A percentile compares a stretch with the other conserved stretches of the same genome.
Evolutionary conservation across 2,329 filamentous ascomycete genomes (phyloP).

Genomic region (Neophaeococcomyces aloes): DNA sequence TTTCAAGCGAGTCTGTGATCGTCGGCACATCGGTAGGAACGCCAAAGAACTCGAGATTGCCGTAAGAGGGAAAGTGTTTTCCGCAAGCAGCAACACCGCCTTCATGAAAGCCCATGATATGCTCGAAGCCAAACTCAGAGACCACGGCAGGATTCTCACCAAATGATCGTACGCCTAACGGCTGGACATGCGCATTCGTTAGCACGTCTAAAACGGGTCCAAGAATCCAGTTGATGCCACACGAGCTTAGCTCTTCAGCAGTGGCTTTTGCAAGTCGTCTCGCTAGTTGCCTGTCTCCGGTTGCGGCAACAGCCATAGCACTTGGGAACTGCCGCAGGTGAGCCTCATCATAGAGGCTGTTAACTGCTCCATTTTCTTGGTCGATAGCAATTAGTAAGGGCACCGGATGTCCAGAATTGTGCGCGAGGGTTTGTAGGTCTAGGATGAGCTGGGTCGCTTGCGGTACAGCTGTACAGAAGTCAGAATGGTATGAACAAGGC

Average conservation of each 20-base stretch:
- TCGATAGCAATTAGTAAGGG: conserved; percentile 85
- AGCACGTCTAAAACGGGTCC: conserved; percentile 89
- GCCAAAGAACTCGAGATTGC: conserved; percentile 85
- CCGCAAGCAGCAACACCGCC: conserved; percentile 81
- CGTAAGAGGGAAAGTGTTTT: conserved; percentile 94
- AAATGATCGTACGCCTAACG: conserved; percentile 75
- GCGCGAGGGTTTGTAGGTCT: conserved; percentile 84
- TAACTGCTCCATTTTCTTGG: conserved; percentile 96
- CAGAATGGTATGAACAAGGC: conserved; percentile 4
- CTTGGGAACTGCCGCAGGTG: conserved; percentile 95
- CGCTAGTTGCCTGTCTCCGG: conserved; percentile 71
- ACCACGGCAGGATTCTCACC: conserved; percentile 93
- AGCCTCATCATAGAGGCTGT: conserved; percentile 90
- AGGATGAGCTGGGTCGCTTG: conserved; percentile 80
- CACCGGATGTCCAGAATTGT: conserved; percentile 77
- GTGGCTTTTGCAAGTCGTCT: conserved; percentile 89
- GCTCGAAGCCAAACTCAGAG: conserved; percentile 80
- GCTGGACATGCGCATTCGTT: conserved; percentile 85
- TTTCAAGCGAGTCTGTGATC: conserved; percentile 88
- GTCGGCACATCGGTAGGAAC: conserved; percentile 87
- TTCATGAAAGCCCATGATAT: conserved; percentile 85
- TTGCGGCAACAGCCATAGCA: conserved; percentile 92
- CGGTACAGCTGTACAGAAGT: conserved; percentile 58
- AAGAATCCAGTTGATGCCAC: conserved; percentile 91
- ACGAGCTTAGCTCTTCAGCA: conserved; percentile 80